phyloP scores from a whole-genome alignment of 2,329 filamentous ascomycete genomes.

The Botrytis byssoidea region DNA sequence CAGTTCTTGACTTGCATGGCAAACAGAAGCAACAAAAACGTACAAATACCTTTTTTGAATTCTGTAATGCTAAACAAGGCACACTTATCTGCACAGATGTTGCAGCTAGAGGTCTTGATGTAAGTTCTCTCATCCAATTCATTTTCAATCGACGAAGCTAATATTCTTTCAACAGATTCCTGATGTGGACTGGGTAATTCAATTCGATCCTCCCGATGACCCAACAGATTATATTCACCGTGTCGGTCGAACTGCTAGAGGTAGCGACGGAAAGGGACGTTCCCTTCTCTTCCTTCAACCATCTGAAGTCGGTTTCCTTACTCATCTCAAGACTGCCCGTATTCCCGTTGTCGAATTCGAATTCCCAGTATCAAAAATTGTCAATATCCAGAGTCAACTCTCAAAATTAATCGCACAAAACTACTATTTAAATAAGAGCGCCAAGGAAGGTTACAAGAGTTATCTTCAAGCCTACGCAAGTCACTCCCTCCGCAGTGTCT shows the following conservation, averaged over 20 bases:
- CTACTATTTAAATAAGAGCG: constrained; percentile 91
- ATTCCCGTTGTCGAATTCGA: constrained; percentile 97
- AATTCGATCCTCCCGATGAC: constrained; percentile 93
- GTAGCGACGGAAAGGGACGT: constrained; percentile 77
- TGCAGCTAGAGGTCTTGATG: constrained; percentile 87
- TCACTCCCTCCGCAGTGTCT: constrained; percentile 78
- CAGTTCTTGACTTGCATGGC: constrained; percentile 81
- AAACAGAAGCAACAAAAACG: constrained; percentile 99
- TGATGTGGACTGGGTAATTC: constrained; percentile 92
- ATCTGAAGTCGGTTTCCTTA: constrained; percentile 86
- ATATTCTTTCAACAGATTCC: constrained; percentile 60
- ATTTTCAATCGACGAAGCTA: constrained; percentile 1
- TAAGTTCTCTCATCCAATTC: constrained; percentile 42
- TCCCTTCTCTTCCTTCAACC: constrained; percentile 93
- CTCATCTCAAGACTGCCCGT: constrained; percentile 83
- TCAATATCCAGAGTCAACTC: constrained; percentile 85
- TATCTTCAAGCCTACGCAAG: constrained; percentile 95
- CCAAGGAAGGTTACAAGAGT: constrained; percentile 75
- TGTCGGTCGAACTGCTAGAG: constrained; percentile 90
- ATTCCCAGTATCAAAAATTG: constrained; percentile 86
- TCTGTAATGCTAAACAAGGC: constrained; percentile 79
- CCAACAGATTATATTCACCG: constrained; percentile 92
- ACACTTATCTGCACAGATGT: constrained; percentile 96
- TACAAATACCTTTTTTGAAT: constrained; percentile 99
- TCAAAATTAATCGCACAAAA: constrained; percentile 94